These are phyloP conservation scores for Aphanomyces invadans DNA, from an alignment of 352 stramenopile genomes.

Conservation along the genomic window DNA sequence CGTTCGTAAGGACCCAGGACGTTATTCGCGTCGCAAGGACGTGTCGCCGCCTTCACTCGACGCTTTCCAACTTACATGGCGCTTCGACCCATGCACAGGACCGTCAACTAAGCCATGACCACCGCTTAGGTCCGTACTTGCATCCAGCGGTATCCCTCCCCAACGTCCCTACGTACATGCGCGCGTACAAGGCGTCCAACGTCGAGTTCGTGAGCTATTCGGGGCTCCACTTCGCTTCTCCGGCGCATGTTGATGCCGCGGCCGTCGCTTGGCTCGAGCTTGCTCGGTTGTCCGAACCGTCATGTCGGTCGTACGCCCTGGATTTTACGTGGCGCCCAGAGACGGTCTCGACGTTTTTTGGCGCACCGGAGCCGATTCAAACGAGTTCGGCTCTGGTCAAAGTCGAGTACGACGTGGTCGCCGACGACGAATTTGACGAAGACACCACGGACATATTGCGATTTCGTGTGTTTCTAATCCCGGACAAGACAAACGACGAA, in stretches of 20 bases:
- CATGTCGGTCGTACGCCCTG: slow-evolving; percentile 27
- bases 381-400: slow-evolving; percentile 23
- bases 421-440: slow-evolving; percentile 22
- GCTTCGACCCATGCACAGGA: too few species aligned
- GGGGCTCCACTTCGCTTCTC: slow-evolving; percentile 20
- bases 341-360: slow-evolving; percentile 28
- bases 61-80: background rate
- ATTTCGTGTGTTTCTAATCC: slow-evolving; percentile 28
- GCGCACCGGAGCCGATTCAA: slow-evolving; percentile 5
- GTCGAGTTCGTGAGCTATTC: slow-evolving; percentile 4
- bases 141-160: background rate
- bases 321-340: slow-evolving; percentile 31
- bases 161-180: slow-evolving; percentile 10
- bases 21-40: slow-evolving; percentile 6
- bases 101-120: too few species aligned
- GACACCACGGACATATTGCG: slow-evolving; percentile 27
- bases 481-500: background rate
- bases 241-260: slow-evolving; percentile 27
- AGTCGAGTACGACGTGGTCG: slow-evolving; percentile 18
- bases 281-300: slow-evolving; percentile 6
- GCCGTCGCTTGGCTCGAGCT: slow-evolving; percentile 31
- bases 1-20: background rate
- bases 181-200: background rate
- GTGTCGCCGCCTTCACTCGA: background rate
- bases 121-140: slow-evolving; percentile 13